Evolutionary conservation across 2,329 filamentous ascomycete species (phyloP).

Genomic region (Aspergillus arachidicola): DNA sequence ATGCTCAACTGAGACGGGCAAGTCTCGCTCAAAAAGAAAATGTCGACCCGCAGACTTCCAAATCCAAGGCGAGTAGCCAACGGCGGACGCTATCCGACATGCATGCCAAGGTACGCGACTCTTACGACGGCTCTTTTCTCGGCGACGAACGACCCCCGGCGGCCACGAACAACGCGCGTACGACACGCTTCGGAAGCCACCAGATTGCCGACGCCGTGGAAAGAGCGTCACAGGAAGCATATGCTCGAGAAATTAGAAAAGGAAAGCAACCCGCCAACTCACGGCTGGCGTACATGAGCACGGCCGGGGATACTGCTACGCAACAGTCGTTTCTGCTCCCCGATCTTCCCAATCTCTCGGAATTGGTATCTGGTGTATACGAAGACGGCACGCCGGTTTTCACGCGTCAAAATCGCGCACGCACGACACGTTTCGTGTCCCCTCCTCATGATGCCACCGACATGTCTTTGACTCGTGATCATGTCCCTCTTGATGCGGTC

Average conservation of each 20-base stretch:
- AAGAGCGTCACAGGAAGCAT: conserved; percentile 39
- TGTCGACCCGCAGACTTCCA: conserved; percentile 40
- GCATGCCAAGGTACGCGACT: conserved; percentile 55
- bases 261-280: conserved; percentile 25
- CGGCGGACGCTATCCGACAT: conserved; percentile 58
- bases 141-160: conserved; percentile 53
- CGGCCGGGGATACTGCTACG: conserved; percentile 52
- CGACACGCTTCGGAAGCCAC: conserved; percentile 58
- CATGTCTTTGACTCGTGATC: conserved; percentile 35
- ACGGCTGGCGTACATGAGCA: conserved; percentile 26
- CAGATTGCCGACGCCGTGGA: conserved; percentile 43
- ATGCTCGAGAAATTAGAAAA: conserved; percentile 34
- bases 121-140: conserved; percentile 56
- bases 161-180: conserved; percentile 47
- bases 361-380: conserved; percentile 62
- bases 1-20: conserved; percentile 44
- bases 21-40: conserved; percentile 47
- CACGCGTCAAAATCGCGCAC: conserved; percentile 51
- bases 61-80: conserved; percentile 36
- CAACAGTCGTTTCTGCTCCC: conserved; percentile 64
- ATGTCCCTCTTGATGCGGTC: conserved; percentile 56
- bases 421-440: conserved; percentile 57
- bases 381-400: conserved; percentile 62
- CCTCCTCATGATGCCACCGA: conserved; percentile 42
- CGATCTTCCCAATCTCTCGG: conserved; percentile 62